Base-by-base conservation (phyloP, 805 yeast species). In the Tetrapisispora nanseiensis region DNA sequence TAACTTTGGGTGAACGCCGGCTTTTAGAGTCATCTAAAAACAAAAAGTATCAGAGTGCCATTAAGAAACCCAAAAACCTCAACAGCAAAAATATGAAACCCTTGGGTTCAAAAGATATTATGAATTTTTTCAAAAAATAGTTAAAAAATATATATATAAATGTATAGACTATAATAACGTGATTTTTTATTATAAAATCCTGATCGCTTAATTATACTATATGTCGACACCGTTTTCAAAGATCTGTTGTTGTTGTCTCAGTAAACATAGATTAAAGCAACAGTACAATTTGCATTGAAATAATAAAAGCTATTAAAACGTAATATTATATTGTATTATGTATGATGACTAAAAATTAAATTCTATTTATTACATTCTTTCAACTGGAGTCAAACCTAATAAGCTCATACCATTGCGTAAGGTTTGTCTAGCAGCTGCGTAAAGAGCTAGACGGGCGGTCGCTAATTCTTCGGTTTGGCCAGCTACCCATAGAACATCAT, bases 341-440 rank as follows among this genome's bases (percentile, higher is more conserved):
- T 35, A 18, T 35, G 20, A 16, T 24, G 20, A 35, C 26, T 24
- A 5, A 16, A 35, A 23, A 26, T 12, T 35, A 18, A 24, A 24
- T 24, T 26, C 11, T 35, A 26, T 36, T 29, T n/a, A 37, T 67
- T 72, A 90, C 97, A 90, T 90, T 76, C 97, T 82, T 56, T 90
- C 95, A 48, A 92, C 97, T n/a, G 99, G 97, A 35, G 97, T 87
- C 61, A 92, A 74, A 44, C 97, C 96, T 57, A 92, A 70, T 58
- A 92, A 69, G 36, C 70, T 70, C 87, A 92, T 80, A 70, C 97
- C 99, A 59, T 87, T 89, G 67, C 71, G 71, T 53, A 92, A 71
- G 11, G 86, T 94, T 68, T 83, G 94, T 67, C 89, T 80, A 40
- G 96, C 95, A 49, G 95, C 72, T 41, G 82, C 72, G 65, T 89